Conservation (phyloP, 345 rosid genomes). For the Syzygium jambos region DNA sequence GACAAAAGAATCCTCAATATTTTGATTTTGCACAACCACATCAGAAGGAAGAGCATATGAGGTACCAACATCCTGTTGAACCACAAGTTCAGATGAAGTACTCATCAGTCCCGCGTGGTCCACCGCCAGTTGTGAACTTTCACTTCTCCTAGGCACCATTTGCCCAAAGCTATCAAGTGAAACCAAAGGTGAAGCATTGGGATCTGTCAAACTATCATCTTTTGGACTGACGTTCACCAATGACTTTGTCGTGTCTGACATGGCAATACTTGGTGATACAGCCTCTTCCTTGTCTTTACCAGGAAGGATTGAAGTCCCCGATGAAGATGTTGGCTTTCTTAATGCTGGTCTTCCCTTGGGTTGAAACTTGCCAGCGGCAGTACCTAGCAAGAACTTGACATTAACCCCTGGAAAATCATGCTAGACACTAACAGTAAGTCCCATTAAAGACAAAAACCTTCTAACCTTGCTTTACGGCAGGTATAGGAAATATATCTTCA, state of each 20-base stretch:
- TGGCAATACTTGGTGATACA: not conserved
- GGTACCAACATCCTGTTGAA: not conserved
- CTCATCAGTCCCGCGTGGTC: not conserved
- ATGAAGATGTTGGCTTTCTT: not conserved
- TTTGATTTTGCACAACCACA: not conserved
- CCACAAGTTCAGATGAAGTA: not conserved
- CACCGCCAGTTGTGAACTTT: not conserved
- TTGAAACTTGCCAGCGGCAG: slow-evolving; percentile 30
- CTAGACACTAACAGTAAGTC: not conserved
- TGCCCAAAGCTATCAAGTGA: not conserved
- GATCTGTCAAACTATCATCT: not conserved
- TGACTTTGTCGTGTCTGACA: not conserved
- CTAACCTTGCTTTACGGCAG: slow-evolving; percentile 18
- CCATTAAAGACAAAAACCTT: too few relatives aligned
- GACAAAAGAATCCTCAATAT: not conserved
- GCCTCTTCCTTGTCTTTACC: not conserved
- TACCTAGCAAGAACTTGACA: slow-evolving; percentile 12
- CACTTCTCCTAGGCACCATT: not conserved
- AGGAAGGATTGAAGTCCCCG: not conserved
- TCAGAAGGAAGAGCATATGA: not conserved
- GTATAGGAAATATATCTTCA: slow-evolving; percentile 14
- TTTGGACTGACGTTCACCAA: not conserved
- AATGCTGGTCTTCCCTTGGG: slow-evolving; percentile 22
- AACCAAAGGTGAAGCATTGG: not conserved
- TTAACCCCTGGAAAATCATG: not conserved